These are phyloP conservation scores for Blastocystis sp. DNA, from an alignment of 352 stramenopile genomes.

Conservation along the genomic window DNA sequence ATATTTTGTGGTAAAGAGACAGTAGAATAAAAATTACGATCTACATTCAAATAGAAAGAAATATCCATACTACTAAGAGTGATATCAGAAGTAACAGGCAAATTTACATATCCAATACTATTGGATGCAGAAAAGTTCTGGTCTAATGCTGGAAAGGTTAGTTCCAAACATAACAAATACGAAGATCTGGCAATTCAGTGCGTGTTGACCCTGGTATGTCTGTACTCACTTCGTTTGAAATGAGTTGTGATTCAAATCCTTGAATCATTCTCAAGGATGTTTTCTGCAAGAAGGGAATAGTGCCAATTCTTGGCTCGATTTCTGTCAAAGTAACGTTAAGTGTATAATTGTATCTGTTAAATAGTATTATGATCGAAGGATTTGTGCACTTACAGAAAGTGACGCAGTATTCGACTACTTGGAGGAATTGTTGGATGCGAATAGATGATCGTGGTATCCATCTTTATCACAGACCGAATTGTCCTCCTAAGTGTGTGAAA, in stretches of 20 bases:
- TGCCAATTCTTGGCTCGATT: not conserved
- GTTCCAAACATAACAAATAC: not conserved
- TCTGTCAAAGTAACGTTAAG: not conserved
- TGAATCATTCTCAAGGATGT: not conserved
- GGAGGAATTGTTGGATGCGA: slow-evolving; percentile 51
- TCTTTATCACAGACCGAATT: slow-evolving; percentile 37
- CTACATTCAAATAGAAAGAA: not conserved
- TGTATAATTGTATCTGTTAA: not conserved
- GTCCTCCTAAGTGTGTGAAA: slow-evolving; percentile 23
- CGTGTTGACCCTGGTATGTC: not conserved
- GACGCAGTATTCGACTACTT: slow-evolving; percentile 34
- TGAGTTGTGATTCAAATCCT: slow-evolving; percentile 41
- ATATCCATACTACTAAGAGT: not conserved
- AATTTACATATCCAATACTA: slow-evolving; percentile 20
- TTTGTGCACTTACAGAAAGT: slow-evolving; percentile 52
- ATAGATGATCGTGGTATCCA: slow-evolving; percentile 46
- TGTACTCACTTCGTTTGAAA: not conserved
- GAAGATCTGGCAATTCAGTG: not conserved
- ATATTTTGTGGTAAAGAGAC: slow-evolving; percentile 47
- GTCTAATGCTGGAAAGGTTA: not conserved
- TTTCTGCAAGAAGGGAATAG: not conserved
- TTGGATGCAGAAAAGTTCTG: slow-evolving; percentile 9
- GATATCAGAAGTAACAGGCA: slow-evolving; percentile 22
- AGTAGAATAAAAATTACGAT: slow-evolving; percentile 52
- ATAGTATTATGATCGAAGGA: slow-evolving; percentile 52